phyloP scores from a whole-genome alignment of 768 basidiomycete genomes.

The Gymnopilus junonius region DNA sequence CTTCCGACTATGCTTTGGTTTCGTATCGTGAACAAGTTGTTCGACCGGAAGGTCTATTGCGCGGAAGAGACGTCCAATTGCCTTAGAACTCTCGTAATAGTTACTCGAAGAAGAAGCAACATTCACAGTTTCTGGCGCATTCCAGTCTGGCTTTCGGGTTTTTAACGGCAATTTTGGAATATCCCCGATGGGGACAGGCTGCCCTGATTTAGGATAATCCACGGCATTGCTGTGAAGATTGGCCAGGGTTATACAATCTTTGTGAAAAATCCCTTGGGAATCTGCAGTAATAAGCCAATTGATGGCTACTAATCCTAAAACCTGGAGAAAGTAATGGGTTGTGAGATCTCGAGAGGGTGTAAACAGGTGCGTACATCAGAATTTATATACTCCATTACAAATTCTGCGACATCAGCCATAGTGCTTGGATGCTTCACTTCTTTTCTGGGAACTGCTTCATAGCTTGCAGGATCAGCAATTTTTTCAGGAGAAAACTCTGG shows the following conservation, averaged over 20 bases:
- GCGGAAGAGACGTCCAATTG: constrained; percentile 68
- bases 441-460: constrained; percentile 51
- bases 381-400: constrained; percentile 71
- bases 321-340: constrained; percentile 31
- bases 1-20: constrained; percentile 12
- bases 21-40: constrained; percentile 16
- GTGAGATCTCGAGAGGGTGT: not conserved
- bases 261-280: constrained; percentile 47
- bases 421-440: constrained; percentile 51
- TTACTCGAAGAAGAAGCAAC: constrained; percentile 29
- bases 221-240: constrained; percentile 66
- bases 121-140: constrained; percentile 60
- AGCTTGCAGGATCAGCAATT: constrained; percentile 45
- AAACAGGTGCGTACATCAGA: constrained; percentile 51
- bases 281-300: constrained; percentile 73
- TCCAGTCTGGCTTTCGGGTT: constrained; percentile 60
- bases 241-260: constrained; percentile 56
- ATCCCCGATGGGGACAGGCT: constrained; percentile 39
- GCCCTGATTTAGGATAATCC: constrained; percentile 66
- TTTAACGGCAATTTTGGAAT: constrained; percentile 53
- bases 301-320: constrained; percentile 63
- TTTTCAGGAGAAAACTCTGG: constrained; percentile 36
- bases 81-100: constrained; percentile 57
- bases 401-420: constrained; percentile 69
- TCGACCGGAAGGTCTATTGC: constrained; percentile 56